A percentile compares a stretch with the other conserved stretches of the same genome.
phyloP scores from a whole-genome alignment of 2,329 filamentous ascomycete species.

The Cladosporium sp. region DNA sequence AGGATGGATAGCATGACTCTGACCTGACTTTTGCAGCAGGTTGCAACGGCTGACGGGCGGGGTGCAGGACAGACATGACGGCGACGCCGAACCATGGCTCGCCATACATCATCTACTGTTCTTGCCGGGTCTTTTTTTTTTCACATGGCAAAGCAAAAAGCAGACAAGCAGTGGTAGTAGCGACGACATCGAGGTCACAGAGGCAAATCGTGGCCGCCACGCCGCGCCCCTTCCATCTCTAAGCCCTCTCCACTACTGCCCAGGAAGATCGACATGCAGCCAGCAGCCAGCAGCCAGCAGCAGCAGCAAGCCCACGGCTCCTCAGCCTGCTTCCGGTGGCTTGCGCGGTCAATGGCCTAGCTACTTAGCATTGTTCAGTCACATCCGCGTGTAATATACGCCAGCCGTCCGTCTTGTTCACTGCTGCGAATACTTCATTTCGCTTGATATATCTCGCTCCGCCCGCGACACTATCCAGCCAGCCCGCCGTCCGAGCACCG shows the following conservation, averaged over 20 bases:
- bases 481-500: constrained; percentile 10
- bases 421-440: neutral
- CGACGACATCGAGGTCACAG: neutral
- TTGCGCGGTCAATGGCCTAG: constrained; percentile 7
- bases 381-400: neutral
- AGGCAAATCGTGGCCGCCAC: neutral
- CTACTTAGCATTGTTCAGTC: neutral
- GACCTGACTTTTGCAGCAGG: neutral
- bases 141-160: neutral
- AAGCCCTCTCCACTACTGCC: neutral
- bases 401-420: neutral
- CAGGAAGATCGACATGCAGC: constrained; percentile 13
- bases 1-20: neutral
- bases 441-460: neutral
- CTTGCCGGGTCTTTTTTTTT: neutral
- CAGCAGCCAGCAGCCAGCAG: constrained; percentile 1
- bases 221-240: neutral
- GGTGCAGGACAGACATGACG: neutral
- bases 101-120: neutral
- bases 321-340: constrained; percentile 12
- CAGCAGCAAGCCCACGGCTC: constrained; percentile 8
- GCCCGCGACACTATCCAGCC: neutral
- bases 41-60: neutral
- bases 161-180: neutral
- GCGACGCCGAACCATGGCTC: neutral